Evolutionary conservation across 805 yeast genomes (phyloP).

Genomic region (Maudiozyma pseudohumilis): DNA sequence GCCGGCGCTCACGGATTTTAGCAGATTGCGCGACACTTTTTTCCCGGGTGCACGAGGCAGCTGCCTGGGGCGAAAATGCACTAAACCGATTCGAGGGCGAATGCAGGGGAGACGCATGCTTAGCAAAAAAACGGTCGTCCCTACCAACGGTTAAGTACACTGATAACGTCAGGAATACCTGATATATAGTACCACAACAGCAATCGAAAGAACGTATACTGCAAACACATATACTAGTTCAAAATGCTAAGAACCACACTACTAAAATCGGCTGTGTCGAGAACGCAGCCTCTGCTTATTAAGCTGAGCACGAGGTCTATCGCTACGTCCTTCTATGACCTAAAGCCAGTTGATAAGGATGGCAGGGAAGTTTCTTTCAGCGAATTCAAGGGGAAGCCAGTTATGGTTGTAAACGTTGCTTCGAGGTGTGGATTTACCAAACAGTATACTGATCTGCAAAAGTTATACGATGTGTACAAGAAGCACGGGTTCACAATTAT

Average conservation of each 20-base stretch:
- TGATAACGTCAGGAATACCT: too few relatives aligned
- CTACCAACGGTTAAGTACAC: too few relatives aligned
- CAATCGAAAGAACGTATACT: too few relatives aligned
- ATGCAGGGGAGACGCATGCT: too few relatives aligned
- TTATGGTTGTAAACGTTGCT: slow-evolving; percentile 79
- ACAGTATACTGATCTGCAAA: slow-evolving; percentile 66
- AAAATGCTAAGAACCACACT: slow-evolving; percentile 1
- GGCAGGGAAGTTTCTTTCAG: slow-evolving; percentile 51
- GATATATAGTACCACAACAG: too few relatives aligned
- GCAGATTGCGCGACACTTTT: too few relatives aligned
- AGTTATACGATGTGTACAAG: slow-evolving; percentile 52
- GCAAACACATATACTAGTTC: too few relatives aligned
- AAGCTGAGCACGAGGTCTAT: slow-evolving; percentile 1
- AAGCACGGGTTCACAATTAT: slow-evolving; percentile 55
- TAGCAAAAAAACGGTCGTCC: too few relatives aligned
- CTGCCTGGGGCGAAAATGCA: too few relatives aligned
- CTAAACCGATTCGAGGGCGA: too few relatives aligned
- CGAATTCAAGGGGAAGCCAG: slow-evolving; percentile 66
- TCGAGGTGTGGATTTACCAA: slow-evolving; percentile 74
- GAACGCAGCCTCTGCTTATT: neutral
- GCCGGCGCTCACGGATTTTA: too few relatives aligned
- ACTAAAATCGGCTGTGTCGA: neutral
- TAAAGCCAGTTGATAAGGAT: slow-evolving; percentile 48
- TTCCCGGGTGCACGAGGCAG: too few relatives aligned
- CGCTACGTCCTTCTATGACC: slow-evolving; percentile 47